These are phyloP conservation scores for Isoetes taiwanensis DNA, from an alignment of 75 land plant genomes.

Conservation along the genomic window DNA sequence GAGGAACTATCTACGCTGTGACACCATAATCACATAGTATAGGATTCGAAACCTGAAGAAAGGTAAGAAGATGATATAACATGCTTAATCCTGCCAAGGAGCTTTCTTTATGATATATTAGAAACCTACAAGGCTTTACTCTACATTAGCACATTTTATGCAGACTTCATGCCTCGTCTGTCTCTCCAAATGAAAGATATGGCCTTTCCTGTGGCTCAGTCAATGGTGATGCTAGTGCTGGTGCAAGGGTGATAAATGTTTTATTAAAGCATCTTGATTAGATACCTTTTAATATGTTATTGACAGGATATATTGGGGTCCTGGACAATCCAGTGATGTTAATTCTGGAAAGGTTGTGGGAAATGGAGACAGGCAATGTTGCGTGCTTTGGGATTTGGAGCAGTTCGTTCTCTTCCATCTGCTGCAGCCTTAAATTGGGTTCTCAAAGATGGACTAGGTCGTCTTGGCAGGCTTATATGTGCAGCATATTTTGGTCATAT, in stretches of 20 bases:
- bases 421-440: constrained; percentile 73
- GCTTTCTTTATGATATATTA: too few relatives aligned
- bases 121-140: too few relatives aligned
- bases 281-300: background rate
- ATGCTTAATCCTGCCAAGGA: too few relatives aligned
- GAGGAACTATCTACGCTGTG: too few relatives aligned
- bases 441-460: constrained; percentile 69
- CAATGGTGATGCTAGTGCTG: background rate
- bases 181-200: background rate
- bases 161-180: too few relatives aligned
- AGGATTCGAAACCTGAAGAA: too few relatives aligned
- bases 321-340: too few relatives aligned
- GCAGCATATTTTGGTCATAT: constrained; percentile 45
- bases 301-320: background rate
- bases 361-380: constrained; percentile 44
- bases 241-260: background rate
- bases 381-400: constrained; percentile 60
- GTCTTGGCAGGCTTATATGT: constrained; percentile 43
- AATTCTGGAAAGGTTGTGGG: background rate
- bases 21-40: too few relatives aligned
- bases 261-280: background rate
- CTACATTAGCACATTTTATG: too few relatives aligned
- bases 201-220: background rate
- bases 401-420: constrained; percentile 37
- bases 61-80: too few relatives aligned